Evolutionary conservation across 2,329 filamentous ascomycete species (phyloP), one percentile per base, ranked within the genome.

Genomic region (Pyrenophora seminiperda): DNA sequence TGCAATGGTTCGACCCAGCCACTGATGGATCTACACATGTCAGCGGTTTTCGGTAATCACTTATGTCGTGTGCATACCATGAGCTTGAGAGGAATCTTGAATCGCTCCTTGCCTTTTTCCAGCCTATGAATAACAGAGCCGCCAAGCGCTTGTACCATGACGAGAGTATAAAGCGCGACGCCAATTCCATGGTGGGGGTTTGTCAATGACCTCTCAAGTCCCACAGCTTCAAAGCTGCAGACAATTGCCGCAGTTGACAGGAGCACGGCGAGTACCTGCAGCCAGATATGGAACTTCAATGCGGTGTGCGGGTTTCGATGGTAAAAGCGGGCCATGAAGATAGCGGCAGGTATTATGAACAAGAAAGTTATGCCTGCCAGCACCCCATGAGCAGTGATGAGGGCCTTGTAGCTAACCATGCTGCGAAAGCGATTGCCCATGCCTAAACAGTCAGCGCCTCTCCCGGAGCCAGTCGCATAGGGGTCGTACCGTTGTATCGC

Each of bases 171-270:
- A 37, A 95, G 83, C 20, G 89, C 88, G 27, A 92, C 79, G 11
- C 90, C 90, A 57, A 94, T 93, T 54, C 88, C 89, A 72, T 95
- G 90, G 69, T 95, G 90, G 0, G 90, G 90, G 67, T 95, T 95
- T 7, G 87, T 86, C 63, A 91, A 74, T 58, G 83, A 89, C 51
- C 89, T 80, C 36, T 81, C 78, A 0, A 86, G 84, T 0, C 90
- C 90, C 10, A 94, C 90, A 9, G 90, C 89, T 61, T 91, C 86
- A 75, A 84, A 92, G 6, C 89, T 90, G 10, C 91, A 77, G 36
- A 89, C 79, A 55, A 95, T 87, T 7, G 90, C 80, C 10, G 87
- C 87, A 0, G 89, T 88, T 5, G 85, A 78, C 47, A 93, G 73
- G 14, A 86, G 76, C 9, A 89, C 80, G 2, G 86, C 84, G 50